Evolutionary conservation across 208 protist genomes (phyloP).

Genomic region (Leishmania amazonensis): DNA sequence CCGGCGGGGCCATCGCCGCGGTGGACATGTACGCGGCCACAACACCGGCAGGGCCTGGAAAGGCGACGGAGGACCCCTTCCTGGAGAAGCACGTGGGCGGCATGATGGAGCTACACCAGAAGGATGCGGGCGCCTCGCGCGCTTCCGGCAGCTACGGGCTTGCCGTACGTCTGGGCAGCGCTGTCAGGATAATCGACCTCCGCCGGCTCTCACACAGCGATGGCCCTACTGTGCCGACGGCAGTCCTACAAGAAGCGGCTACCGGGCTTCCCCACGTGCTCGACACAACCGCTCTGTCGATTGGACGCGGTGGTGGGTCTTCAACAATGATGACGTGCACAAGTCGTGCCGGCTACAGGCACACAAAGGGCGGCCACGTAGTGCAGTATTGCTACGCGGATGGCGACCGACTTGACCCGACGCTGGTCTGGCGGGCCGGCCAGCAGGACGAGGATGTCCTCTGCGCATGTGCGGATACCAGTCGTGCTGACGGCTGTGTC

Average conservation of each 20-base stretch:
- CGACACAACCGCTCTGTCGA: constrained; percentile 49
- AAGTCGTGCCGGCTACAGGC: constrained; percentile 46
- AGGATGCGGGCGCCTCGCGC: background rate
- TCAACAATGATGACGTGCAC: constrained; percentile 58
- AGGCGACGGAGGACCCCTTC: constrained; percentile 9
- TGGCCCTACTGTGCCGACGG: background rate
- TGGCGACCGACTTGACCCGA: constrained; percentile 2
- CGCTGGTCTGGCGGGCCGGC: constrained; percentile 40
- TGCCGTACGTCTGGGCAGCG: constrained; percentile 43
- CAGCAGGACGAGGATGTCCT: constrained; percentile 65
- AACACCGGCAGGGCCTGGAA: background rate
- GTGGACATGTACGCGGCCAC: constrained; percentile 46
- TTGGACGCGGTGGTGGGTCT: constrained; percentile 12
- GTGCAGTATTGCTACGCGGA: constrained; percentile 38
- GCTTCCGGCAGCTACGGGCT: constrained; percentile 24
- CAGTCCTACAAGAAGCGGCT: constrained; percentile 9
- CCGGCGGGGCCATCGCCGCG: constrained; percentile 44
- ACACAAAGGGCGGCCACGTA: constrained; percentile 63
- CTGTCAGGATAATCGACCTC: constrained; percentile 57
- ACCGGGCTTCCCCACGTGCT: constrained; percentile 35
- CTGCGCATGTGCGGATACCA: constrained; percentile 48
- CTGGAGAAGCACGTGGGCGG: constrained; percentile 71
- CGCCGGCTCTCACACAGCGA: constrained; percentile 27
- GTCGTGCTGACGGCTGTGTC: constrained; percentile 31
- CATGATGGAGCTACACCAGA: constrained; percentile 47